Evolutionary conservation across 2,329 filamentous ascomycete species (phyloP).

Genomic region (Emergomyces africanus): DNA sequence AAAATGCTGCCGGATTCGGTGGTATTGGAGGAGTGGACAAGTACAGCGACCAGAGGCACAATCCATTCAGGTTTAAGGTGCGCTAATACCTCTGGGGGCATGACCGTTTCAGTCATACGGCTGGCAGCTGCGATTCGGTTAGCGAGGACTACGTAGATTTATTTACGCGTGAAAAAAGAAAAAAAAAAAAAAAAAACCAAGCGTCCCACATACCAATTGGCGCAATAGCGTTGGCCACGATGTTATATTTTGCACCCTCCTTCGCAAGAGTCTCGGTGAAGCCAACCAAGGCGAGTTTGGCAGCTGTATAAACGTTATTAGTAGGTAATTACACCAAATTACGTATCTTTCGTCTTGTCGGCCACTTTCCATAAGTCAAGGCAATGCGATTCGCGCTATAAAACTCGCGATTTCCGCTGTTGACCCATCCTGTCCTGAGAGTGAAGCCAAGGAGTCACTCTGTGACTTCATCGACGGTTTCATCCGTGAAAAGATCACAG

Average conservation of each 20-base stretch:
- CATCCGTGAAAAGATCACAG: slow-evolving; percentile 76
- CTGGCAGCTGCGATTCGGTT: slow-evolving; percentile 55
- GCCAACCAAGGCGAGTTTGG: slow-evolving; percentile 88
- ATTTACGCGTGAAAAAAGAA: not conserved
- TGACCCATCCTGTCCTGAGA: slow-evolving; percentile 72
- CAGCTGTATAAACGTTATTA: slow-evolving; percentile 41
- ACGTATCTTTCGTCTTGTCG: slow-evolving; percentile 86
- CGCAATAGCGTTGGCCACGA: slow-evolving; percentile 85
- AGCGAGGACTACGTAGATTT: not conserved
- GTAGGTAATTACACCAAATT: slow-evolving; percentile 81
- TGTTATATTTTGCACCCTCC: slow-evolving; percentile 97
- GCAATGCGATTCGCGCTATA: slow-evolving; percentile 87
- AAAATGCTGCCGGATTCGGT: slow-evolving; percentile 79
- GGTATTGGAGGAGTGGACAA: slow-evolving; percentile 76
- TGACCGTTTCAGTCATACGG: slow-evolving; percentile 88
- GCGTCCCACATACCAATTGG: slow-evolving; percentile 47
- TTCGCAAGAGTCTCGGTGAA: slow-evolving; percentile 98
- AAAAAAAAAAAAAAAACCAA: too few species aligned
- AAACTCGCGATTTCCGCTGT: slow-evolving; percentile 88
- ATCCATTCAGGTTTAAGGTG: slow-evolving; percentile 88
- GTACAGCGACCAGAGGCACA: slow-evolving; percentile 77
- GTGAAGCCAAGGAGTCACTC: slow-evolving; percentile 66
- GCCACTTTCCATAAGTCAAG: slow-evolving; percentile 94
- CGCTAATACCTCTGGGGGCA: slow-evolving; percentile 84
- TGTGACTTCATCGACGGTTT: slow-evolving; percentile 76